Percentiles rank a stretch among this genome's conserved stretches.
Conservation (phyloP, 495 filamentous ascomycete genomes). For the Penicillium parvum region DNA sequence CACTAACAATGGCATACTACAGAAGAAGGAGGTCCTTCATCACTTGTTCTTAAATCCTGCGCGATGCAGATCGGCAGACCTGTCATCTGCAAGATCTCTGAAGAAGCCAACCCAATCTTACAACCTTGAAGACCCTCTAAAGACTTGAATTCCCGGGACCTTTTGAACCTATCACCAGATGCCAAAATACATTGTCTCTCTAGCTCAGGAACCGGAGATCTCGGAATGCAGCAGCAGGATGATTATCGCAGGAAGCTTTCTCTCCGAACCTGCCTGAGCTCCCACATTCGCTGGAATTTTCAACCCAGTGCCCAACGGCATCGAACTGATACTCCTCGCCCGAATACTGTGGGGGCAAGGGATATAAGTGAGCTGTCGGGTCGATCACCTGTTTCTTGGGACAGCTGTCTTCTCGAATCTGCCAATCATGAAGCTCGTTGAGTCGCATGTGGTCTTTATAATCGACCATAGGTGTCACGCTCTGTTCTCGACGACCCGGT, state of each 20-base stretch:
- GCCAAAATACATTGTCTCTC: no score
- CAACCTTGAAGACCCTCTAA: no score
- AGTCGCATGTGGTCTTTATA: slow-evolving; percentile 4
- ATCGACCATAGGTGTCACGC: slow-evolving; percentile 7
- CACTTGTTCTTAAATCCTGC: no score
- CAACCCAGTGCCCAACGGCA: slow-evolving; percentile 2
- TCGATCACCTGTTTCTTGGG: slow-evolving; percentile 11
- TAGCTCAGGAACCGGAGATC: not conserved
- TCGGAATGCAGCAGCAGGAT: not conserved
- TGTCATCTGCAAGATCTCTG: no score
- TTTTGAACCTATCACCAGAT: no score
- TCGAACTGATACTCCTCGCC: not conserved
- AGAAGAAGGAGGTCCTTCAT: no score
- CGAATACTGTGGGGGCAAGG: slow-evolving; percentile 9
- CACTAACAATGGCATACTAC: no score
- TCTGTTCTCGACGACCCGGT: not conserved
- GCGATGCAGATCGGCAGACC: no score
- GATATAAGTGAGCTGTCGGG: slow-evolving; percentile 18
- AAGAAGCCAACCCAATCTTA: no score
- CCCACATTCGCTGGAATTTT: not conserved
- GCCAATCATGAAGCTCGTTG: slow-evolving; percentile 7
- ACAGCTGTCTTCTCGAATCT: slow-evolving; percentile 2
- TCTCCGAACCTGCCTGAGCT: no score
- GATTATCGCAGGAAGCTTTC: no score
- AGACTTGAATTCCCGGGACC: no score